phyloP scores from a whole-genome alignment of 129 eudicot species.

The Heracleum sosnowskyi region DNA sequence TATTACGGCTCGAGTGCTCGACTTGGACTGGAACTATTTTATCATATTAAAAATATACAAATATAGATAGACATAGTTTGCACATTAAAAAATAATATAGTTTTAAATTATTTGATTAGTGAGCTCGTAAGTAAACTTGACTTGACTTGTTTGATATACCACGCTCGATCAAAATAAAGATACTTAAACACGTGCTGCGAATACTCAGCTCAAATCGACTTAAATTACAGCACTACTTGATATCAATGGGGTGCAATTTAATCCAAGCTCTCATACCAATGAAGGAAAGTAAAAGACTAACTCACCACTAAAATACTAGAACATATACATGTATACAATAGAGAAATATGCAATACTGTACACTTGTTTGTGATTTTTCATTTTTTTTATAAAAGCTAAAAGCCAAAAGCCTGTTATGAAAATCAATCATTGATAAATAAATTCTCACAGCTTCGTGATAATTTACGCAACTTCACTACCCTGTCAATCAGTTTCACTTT shows the following conservation, averaged over 20 bases:
- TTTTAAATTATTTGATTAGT: too few relatives aligned
- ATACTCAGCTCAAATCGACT: neutral
- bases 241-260: neutral
- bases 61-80: too few relatives aligned
- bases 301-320: neutral
- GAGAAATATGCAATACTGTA: neutral
- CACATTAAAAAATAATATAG: too few relatives aligned
- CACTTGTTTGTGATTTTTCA: neutral
- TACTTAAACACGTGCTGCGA: neutral
- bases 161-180: neutral
- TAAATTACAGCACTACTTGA: neutral
- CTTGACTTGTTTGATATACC: neutral
- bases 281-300: neutral
- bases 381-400: too few relatives aligned
- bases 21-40: neutral
- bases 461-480: neutral
- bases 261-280: neutral
- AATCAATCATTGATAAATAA: too few relatives aligned
- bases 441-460: neutral
- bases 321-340: neutral
- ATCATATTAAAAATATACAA: too few relatives aligned
- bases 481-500: neutral
- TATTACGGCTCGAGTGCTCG: too few relatives aligned
- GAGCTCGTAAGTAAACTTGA: neutral
- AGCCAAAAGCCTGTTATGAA: neutral